A percentile compares a stretch with the other conserved stretches of the same genome.
These are phyloP conservation scores for Diaporthe sp. DNA, from an alignment of 2,329 filamentous ascomycete species.

Conservation along the genomic window DNA sequence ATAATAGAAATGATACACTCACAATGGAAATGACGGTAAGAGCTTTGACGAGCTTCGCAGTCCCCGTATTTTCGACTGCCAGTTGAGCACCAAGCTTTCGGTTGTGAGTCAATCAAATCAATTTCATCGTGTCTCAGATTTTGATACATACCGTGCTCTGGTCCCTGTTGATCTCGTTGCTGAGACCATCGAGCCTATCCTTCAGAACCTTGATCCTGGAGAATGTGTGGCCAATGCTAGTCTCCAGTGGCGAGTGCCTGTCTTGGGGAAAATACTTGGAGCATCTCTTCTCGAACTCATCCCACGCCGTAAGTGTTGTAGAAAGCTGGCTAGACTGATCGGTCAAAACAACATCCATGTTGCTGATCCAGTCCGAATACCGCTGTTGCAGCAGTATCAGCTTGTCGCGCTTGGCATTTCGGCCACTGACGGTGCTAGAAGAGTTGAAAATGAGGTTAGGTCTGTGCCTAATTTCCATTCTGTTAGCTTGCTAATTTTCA, in stretches of 20 bases:
- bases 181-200: not conserved
- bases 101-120: not conserved
- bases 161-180: not conserved
- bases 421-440: fast-evolving
- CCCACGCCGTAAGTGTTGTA: not conserved
- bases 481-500: not conserved
- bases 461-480: not conserved
- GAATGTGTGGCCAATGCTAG: not conserved
- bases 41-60: constrained; percentile 1
- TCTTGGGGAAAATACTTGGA: not conserved
- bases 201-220: not conserved
- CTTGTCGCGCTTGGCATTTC: not conserved
- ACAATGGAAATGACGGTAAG: constrained; percentile 18
- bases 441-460: not conserved
- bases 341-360: not conserved
- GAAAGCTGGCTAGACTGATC: not conserved
- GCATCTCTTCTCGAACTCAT: constrained; percentile 16
- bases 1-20: not conserved
- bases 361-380: constrained; percentile 18
- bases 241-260: not conserved
- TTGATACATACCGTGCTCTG: not conserved
- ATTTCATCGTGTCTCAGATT: not conserved
- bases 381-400: not conserved
- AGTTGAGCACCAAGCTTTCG: not conserved
- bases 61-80: constrained; percentile 20